phyloP scores from a whole-genome alignment of 2,329 filamentous ascomycete species.

The Fusarium fracticaudum region DNA sequence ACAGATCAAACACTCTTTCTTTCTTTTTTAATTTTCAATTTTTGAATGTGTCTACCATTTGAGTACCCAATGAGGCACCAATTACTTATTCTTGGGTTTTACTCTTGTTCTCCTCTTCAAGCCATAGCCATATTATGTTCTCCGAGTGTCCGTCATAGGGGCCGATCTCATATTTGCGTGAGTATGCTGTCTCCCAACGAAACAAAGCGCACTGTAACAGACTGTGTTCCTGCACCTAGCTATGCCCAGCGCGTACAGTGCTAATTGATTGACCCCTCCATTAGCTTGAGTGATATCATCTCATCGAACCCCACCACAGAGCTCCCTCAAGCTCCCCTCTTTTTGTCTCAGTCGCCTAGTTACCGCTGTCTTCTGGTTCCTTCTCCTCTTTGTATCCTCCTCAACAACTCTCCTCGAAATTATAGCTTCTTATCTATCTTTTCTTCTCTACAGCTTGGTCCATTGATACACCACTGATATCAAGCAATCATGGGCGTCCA shows the following conservation, averaged over 20 bases:
- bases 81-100: too few species aligned
- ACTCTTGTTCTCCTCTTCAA: neutral
- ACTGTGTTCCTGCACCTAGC: constrained; percentile 13
- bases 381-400: constrained; percentile 23
- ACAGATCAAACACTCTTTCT: neutral
- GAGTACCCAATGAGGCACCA: neutral
- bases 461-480: constrained; percentile 5
- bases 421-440: neutral
- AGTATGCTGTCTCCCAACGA: constrained; percentile 14
- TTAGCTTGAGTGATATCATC: constrained; percentile 44
- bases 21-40: neutral
- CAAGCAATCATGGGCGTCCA: constrained; percentile 70
- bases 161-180: constrained; percentile 7
- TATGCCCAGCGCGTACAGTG: constrained; percentile 24
- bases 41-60: neutral
- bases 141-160: constrained; percentile 13
- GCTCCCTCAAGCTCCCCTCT: constrained; percentile 45
- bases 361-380: constrained; percentile 12
- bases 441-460: neutral
- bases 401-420: constrained; percentile 23
- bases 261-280: constrained; percentile 39
- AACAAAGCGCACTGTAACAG: neutral
- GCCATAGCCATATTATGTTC: neutral
- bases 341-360: constrained; percentile 28
- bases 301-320: constrained; percentile 38